Percentiles rank a stretch among this genome's conserved stretches.
These are phyloP conservation scores for Pseudogymnoascus sp. DNA, from an alignment of 2,329 filamentous ascomycete species.

Conservation along the genomic window DNA sequence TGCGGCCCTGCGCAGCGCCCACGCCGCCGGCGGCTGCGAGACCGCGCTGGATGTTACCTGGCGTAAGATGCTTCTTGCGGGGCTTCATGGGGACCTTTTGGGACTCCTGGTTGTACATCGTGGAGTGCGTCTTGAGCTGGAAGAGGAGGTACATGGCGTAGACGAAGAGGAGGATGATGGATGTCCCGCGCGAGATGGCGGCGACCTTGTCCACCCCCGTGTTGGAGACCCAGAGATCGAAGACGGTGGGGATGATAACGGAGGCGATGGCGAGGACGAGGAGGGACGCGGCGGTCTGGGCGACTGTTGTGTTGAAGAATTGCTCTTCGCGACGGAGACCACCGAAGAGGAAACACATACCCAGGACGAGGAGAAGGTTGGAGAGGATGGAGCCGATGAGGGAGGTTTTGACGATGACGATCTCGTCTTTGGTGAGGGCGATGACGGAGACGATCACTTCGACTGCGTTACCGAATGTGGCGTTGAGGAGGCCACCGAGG, in stretches of 20 bases:
- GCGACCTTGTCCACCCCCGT: constrained; percentile 41
- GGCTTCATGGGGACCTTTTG: constrained; percentile 63
- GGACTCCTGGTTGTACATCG: constrained; percentile 71
- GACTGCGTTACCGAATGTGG: constrained; percentile 83
- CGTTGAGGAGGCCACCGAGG: constrained; percentile 80
- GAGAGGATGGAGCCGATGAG: constrained; percentile 87
- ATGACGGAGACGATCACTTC: constrained; percentile 85
- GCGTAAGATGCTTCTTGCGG: constrained; percentile 30
- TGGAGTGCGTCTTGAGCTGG: constrained; percentile 77
- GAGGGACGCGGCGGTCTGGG: constrained; percentile 71
- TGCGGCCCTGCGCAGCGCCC: constrained; percentile 23
- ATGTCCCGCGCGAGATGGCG: constrained; percentile 60
- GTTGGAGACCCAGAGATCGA: constrained; percentile 48
- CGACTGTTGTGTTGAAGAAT: constrained; percentile 85
- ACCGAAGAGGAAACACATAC: constrained; percentile 84
- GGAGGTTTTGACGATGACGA: constrained; percentile 85
- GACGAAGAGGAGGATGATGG: constrained; percentile 73
- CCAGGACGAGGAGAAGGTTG: constrained; percentile 80
- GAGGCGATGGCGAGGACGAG: constrained; percentile 65
- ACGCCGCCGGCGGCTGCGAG: constrained; percentile 26
- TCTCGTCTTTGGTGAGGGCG: constrained; percentile 57
- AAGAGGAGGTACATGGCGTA: constrained; percentile 82
- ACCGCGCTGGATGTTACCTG: constrained; percentile 24
- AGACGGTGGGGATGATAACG: constrained; percentile 85
- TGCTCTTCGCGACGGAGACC: constrained; percentile 66